Percentiles rank a stretch among this genome's conserved stretches.
These are phyloP conservation scores for Pistacia vera DNA, from an alignment of 345 rosid species.

Conservation along the genomic window DNA sequence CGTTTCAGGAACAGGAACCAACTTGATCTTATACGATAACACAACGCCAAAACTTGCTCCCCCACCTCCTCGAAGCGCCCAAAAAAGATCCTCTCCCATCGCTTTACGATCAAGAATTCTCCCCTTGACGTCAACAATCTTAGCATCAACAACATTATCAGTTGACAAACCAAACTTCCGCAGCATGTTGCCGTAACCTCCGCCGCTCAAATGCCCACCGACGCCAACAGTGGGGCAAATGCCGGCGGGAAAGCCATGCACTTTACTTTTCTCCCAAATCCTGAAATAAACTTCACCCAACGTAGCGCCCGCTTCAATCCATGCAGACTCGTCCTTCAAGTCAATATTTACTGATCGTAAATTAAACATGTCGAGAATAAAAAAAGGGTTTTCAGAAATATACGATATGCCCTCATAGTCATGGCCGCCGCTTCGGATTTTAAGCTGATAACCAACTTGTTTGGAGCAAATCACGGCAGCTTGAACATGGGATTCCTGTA, in stretches of 20 bases:
- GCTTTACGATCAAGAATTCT: constrained; percentile 38
- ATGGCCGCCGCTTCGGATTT: constrained; percentile 67
- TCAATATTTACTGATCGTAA: constrained; percentile 36
- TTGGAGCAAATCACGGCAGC: constrained; percentile 58
- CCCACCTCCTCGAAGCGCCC: constrained; percentile 69
- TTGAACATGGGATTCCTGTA: constrained; percentile 47
- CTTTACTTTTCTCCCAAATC: constrained; percentile 46
- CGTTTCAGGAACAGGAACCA: constrained; percentile 48
- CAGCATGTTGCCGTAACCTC: constrained; percentile 59
- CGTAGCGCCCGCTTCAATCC: constrained; percentile 60
- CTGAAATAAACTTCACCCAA: constrained; percentile 52
- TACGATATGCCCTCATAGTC: constrained; percentile 63
- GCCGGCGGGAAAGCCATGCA: constrained; percentile 59
- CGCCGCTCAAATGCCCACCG: constrained; percentile 70
- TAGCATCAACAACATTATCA: constrained; percentile 54
- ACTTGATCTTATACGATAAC: constrained; percentile 49
- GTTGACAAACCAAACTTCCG: constrained; percentile 58
- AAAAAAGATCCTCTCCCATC: constrained; percentile 67
- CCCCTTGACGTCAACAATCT: constrained; percentile 58
- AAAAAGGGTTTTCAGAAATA: constrained; percentile 48
- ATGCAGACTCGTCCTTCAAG: constrained; percentile 35
- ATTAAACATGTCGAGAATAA: constrained; percentile 60
- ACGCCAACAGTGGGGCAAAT: constrained; percentile 70
- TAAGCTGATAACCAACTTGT: constrained; percentile 40
- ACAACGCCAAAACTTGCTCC: constrained; percentile 62